These are phyloP conservation scores for Pisolithus marmoratus DNA, from an alignment of 768 basidiomycete genomes.

Conservation along the genomic window DNA sequence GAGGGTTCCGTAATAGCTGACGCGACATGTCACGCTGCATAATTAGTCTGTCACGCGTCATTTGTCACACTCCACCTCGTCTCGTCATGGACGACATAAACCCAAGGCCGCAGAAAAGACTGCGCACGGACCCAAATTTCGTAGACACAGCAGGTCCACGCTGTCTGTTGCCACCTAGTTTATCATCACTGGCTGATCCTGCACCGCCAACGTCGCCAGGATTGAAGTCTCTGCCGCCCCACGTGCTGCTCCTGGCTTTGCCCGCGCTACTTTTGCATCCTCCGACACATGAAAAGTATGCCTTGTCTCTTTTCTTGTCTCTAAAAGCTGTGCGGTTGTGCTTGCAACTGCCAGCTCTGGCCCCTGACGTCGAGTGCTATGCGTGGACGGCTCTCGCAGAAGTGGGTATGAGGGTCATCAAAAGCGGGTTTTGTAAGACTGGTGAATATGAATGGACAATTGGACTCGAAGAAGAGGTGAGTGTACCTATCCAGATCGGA, in stretches of 20 bases:
- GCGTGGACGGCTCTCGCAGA: constrained; percentile 70
- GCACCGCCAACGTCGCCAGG: background rate
- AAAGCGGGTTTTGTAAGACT: constrained; percentile 35
- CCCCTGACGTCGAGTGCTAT: constrained; percentile 57
- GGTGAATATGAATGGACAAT: constrained; percentile 39
- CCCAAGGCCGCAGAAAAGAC: constrained; percentile 33
- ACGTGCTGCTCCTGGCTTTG: constrained; percentile 53
- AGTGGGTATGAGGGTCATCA: constrained; percentile 53
- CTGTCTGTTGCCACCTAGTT: background rate
- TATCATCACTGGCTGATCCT: background rate
- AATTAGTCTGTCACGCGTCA: constrained; percentile 21
- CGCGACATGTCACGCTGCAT: constrained; percentile 26
- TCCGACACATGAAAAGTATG: constrained; percentile 52
- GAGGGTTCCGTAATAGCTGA: constrained; percentile 9
- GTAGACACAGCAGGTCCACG: background rate
- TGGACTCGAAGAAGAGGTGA: constrained; percentile 53
- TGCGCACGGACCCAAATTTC: constrained; percentile 14
- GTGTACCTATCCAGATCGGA: background rate
- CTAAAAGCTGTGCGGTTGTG: constrained; percentile 52
- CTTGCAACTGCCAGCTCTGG: constrained; percentile 43
- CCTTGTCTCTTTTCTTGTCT: constrained; percentile 51
- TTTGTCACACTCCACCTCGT: constrained; percentile 1
- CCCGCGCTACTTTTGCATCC: constrained; percentile 60
- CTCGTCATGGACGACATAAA: constrained; percentile 21
- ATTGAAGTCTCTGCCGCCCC: constrained; percentile 33